phyloP scores from a whole-genome alignment of 1,284 basidiomycete genomes.

The Fistulinella cinereoalba region DNA sequence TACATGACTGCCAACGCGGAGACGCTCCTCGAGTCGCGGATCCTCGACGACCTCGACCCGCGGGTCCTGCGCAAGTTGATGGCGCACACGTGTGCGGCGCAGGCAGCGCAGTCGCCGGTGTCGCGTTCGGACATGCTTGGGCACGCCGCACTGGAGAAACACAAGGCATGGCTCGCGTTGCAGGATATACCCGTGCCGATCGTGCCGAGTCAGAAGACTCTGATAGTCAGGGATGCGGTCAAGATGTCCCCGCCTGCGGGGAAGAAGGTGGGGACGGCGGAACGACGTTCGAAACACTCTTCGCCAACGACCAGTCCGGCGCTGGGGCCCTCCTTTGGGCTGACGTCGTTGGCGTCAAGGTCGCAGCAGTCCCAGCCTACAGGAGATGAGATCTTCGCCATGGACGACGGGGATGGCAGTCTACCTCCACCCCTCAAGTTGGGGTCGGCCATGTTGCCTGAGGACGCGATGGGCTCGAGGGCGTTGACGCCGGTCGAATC shows the following conservation, averaged over 20 bases:
- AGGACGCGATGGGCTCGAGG: no score
- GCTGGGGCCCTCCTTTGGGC: constrained; percentile 13
- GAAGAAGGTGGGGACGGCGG: constrained; percentile 34
- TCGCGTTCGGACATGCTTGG: constrained; percentile 59
- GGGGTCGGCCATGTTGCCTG: no score
- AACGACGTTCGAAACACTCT: constrained; percentile 1
- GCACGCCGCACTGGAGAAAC: constrained; percentile 59
- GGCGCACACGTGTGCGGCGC: constrained; percentile 56
- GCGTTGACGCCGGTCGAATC: background rate
- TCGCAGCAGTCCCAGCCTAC: background rate
- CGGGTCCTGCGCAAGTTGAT: constrained; percentile 71
- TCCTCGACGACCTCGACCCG: constrained; percentile 74
- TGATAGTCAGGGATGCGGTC: constrained; percentile 16
- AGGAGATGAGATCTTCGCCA: constrained; percentile 53
- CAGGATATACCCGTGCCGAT: constrained; percentile 80
- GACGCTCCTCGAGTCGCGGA: constrained; percentile 77
- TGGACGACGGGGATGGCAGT: no score
- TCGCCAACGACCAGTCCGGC: constrained; percentile 15
- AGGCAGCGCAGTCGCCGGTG: constrained; percentile 66
- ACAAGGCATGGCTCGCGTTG: constrained; percentile 73
- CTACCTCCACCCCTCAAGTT: no score
- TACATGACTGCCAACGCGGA: constrained; percentile 89
- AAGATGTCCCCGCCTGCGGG: constrained; percentile 24
- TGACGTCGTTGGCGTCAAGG: no score
- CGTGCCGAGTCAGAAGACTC: constrained; percentile 41